Evolutionary conservation across 768 basidiomycete genomes (phyloP), one percentile per base, ranked within the genome.

Genomic region (Botryobasidium botryosum): DNA sequence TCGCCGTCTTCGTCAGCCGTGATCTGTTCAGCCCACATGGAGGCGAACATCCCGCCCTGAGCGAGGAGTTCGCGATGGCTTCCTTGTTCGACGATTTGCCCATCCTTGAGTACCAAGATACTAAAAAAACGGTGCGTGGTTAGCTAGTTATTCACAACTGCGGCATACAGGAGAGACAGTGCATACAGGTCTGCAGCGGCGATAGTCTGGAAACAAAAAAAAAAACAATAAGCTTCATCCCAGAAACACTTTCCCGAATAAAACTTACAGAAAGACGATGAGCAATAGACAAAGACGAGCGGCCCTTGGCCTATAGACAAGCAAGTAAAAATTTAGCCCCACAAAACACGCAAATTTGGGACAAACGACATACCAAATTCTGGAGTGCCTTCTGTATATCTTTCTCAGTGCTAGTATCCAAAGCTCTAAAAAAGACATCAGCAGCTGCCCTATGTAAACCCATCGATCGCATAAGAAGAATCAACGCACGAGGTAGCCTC

Each of bases 91-190:
- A 81, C 67, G 36, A 97, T 79, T 55, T 77, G 74, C 3, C 92
- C 91, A 55, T 94, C 81, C 53, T 83, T 82, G 48, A 97, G 74
- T 21, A 94, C 88, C 41, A 92, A 63, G 55, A 97, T 94, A 45
- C 84, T 85, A 56, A 8, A 26, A 46, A 32, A 42, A n/a, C 23
- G 17, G 38, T n/a, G 40, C 15, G 18, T 35, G 15, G 13, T 51
- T 48, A 46, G 15, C 29, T 15, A 33, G 46, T 21, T 50, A 40
- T 41, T 43, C 31, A 46, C 29, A 35, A 48, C 44, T 71, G 72
- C 35, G 65, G 62, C n/a, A 75, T 70, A 43, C 29, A 29, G 15
- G 17, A 38, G 7, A 35, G 35, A 44, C 41, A 41, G 36, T 27
- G 61, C 67, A 47, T 55, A 68, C 67, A 68, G 32, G 50, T 75